Percentiles rank a stretch among this genome's conserved stretches.
These are phyloP conservation scores for Tuctoria greenei DNA, from an alignment of 176 grass and related monocot species.

Conservation along the genomic window DNA sequence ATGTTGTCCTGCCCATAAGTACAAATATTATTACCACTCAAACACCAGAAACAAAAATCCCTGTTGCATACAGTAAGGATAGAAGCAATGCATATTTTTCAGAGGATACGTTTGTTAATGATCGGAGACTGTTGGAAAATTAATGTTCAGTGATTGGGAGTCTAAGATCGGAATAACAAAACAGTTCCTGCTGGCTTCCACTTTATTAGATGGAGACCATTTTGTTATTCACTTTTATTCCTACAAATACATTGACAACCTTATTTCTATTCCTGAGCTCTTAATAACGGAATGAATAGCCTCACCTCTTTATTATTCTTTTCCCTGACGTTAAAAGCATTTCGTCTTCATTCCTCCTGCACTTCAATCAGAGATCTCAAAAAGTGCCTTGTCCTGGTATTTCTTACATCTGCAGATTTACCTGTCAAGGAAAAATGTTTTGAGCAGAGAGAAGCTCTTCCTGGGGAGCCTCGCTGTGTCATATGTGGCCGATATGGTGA, in stretches of 20 bases:
- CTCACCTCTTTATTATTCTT: neutral
- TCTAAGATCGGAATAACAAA: neutral
- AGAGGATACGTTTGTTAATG: conserved; percentile 6
- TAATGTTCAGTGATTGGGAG: conserved; percentile 1
- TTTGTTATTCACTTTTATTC: neutral
- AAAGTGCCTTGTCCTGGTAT: conserved; percentile 22
- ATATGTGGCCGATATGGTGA: conserved; percentile 84
- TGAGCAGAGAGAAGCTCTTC: conserved; percentile 85
- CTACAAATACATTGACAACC: neutral
- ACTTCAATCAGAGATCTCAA: neutral
- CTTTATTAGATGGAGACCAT: conserved; percentile 26
- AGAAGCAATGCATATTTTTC: neutral
- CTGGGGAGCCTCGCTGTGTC: conserved; percentile 68
- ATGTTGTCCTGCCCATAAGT: neutral
- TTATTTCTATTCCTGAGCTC: neutral
- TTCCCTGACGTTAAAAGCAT: neutral
- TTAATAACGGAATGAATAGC: neutral
- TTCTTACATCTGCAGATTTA: conserved; percentile 51
- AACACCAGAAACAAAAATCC: neutral
- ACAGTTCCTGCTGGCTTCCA: neutral
- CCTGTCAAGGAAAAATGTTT: conserved; percentile 64
- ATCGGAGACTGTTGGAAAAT: neutral
- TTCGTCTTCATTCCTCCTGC: neutral
- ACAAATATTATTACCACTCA: neutral
- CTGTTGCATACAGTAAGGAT: neutral